Evolutionary conservation across 2,329 filamentous ascomycete species (phyloP), one percentile per base, ranked within the genome.

Genomic region (Scedosporium boydii): DNA sequence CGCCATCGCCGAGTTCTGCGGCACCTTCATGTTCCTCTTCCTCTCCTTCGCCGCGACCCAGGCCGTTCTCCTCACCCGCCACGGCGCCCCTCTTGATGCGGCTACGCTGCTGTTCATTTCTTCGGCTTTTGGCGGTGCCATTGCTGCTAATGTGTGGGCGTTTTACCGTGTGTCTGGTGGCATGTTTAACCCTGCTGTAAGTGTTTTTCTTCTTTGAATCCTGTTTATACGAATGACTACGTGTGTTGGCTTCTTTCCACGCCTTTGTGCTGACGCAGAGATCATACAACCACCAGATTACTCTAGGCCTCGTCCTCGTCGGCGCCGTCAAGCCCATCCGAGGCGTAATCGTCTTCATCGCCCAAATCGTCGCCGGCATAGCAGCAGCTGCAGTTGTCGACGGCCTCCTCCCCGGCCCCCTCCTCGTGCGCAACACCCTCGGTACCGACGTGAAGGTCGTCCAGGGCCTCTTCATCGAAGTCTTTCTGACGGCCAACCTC

Each of bases 391-490:
- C 78, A 18, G 77, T 88, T 1, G 79, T 83, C 1, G 77, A 79
- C 41, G 81, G 76, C 1, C 74, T 89, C 4, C 77, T 87, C n/a
- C 85, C 86, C 0, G 84, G 82, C 0, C 72, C 76, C 2, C 70
- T 87, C 18, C 75, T 77, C 5, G 84, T 87, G 4, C 74, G 74
- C 58, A 88, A 86, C n/a, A 75, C 76, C 4, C 77, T 89, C 2
- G 77, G 77, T 1, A 75, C 76, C 10, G 80, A 79, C 12, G 76
- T 81, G 3, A 82, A 75, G 63, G 75, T 79, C 9, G 76, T 76
- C 0, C 85, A 84, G 64, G 87, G 86, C 6, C 74, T 89, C 48
- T 87, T 89, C 69, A 80, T 89, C 58, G 87, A 89, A 71, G 81
- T 86, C 75, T 86, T 88, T 67, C 76, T 88, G 44, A 89, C 86